Percentiles rank a stretch among this genome's conserved stretches.
Evolutionary conservation across 805 yeast genomes (phyloP).

Genomic region (Ogataea zsoltii): DNA sequence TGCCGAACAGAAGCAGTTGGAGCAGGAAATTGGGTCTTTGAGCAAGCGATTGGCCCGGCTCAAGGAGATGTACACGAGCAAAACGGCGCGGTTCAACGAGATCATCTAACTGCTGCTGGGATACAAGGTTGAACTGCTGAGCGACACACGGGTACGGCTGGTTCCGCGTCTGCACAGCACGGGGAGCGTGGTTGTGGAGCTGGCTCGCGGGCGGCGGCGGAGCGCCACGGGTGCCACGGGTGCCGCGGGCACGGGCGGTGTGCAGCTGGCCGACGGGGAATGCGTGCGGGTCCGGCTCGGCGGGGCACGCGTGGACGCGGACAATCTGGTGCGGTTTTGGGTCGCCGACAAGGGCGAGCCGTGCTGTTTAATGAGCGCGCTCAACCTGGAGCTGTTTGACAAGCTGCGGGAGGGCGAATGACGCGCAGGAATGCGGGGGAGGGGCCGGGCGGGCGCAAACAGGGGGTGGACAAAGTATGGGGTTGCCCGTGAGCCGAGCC

Average conservation of each 20-base stretch:
- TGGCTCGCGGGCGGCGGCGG: slow-evolving; percentile 9
- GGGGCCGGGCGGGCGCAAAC: slow-evolving; percentile 4
- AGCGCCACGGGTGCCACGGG: too few species aligned
- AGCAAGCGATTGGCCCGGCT: slow-evolving; percentile 55
- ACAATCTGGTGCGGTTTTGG: slow-evolving; percentile 64
- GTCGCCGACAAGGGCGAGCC: slow-evolving; percentile 66
- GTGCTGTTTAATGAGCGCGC: slow-evolving; percentile 75
- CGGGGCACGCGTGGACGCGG: slow-evolving; percentile 49
- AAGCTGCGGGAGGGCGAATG: slow-evolving; percentile 10
- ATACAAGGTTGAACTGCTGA: slow-evolving; percentile 66
- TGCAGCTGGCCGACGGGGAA: slow-evolving; percentile 10
- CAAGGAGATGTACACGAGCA: slow-evolving; percentile 58
- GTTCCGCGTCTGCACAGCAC: slow-evolving; percentile 23
- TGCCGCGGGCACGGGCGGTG: slow-evolving; percentile 6
- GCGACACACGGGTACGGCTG: slow-evolving; percentile 56
- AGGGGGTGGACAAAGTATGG: slow-evolving; percentile 1
- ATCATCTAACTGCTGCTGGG: slow-evolving; percentile 71
- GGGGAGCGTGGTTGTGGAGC: slow-evolving; percentile 26
- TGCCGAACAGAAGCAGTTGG: slow-evolving; percentile 50
- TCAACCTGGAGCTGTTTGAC: slow-evolving; percentile 67
- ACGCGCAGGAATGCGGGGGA: slow-evolving; percentile 6
- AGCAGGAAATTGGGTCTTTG: slow-evolving; percentile 47
- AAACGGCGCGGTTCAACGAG: slow-evolving; percentile 70
- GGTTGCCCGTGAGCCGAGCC: slow-evolving; percentile 7
- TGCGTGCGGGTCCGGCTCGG: slow-evolving; percentile 14